Base-by-base conservation (phyloP, 306 rosid genomes). In the Cicer judaicum region DNA sequence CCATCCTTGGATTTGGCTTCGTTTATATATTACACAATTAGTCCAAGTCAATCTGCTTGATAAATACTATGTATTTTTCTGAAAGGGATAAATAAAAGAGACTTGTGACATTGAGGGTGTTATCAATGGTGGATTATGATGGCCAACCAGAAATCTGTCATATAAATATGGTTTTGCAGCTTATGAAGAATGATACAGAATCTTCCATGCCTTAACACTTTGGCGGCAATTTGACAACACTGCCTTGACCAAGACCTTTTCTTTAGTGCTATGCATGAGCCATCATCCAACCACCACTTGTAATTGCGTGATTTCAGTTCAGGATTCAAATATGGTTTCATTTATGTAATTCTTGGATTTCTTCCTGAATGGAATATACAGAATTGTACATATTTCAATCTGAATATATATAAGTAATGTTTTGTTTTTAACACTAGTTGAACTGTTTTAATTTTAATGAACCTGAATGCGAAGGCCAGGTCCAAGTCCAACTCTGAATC, bases 321-420 rank as follows among this genome's bases (percentile, higher is more conserved):
- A 24, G 66, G 50, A 52, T 79, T 79, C 54, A 11, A 73, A 68
- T 78, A 48, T 68, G 60, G 10, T 46, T 63, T 83, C 48, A 10
- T 49, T 10, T 6, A 63, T 44, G n/a, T 73, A 63, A 61, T 78
- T 36, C 38, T 48, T 5, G 65, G 40, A 47, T 36, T 15, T 68
- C 7, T 15, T 21, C 18, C 43, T 44, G 68, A 60, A 10, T 54
- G 41, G 64, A 75, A 56, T 56, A 19, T 73, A 16, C 65, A 70
- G 41, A 55, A 52, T 64, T 64, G 5, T 75, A 41, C 39, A 46
- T 74, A 46, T 39, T 59, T 34, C 41, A 60, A 54, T 54, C 54
- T 38, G 16, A 60, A 72, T 73, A 42, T 56, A 47, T 1, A 7
- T 5, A 8, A 46, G 39, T 29, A 12, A 77, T 60, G 71, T 36